Conservation (phyloP, 257 asterid species). For the Solanum microdontum region DNA sequence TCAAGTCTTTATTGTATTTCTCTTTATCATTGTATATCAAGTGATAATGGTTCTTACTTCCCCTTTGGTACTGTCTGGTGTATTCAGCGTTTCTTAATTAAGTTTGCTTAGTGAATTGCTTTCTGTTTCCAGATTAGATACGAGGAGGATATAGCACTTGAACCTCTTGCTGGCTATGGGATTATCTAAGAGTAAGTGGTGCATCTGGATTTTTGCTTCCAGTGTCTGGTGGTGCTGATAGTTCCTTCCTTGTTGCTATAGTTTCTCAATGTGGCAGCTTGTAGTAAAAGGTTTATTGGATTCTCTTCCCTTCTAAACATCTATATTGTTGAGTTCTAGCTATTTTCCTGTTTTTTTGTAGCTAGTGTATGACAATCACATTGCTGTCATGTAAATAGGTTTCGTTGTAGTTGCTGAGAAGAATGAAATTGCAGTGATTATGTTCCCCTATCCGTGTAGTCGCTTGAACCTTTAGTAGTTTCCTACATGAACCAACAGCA, state of each 20-base stretch:
- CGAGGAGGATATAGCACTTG: constrained; percentile 84
- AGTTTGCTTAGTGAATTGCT: not conserved
- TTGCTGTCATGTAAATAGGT: not conserved
- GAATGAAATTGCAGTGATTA: not conserved
- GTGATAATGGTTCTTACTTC: not conserved
- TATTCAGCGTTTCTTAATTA: not conserved
- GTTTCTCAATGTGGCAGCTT: constrained; percentile 71
- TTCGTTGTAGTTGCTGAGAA: not conserved
- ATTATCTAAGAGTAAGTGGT: constrained; percentile 87
- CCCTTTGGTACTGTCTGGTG: not conserved
- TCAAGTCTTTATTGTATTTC: not conserved
- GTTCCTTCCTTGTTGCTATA: constrained; percentile 84
- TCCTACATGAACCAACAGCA: not conserved
- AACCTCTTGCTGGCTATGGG: constrained; percentile 91
- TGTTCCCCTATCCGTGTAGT: not conserved
- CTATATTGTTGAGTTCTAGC: not conserved
- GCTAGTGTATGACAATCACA: not conserved
- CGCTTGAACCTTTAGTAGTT: not conserved
- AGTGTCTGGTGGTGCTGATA: constrained; percentile 90
- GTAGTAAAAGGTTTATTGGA: constrained; percentile 57
- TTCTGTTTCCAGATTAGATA: constrained; percentile 54
- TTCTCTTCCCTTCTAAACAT: not conserved
- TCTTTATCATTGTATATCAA: not conserved
- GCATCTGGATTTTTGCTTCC: constrained; percentile 95
- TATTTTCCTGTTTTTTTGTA: not conserved